A percentile compares a stretch with the other conserved stretches of the same genome.
phyloP scores from a whole-genome alignment of 139 green algal genomes.

The Chlorella sp. region DNA sequence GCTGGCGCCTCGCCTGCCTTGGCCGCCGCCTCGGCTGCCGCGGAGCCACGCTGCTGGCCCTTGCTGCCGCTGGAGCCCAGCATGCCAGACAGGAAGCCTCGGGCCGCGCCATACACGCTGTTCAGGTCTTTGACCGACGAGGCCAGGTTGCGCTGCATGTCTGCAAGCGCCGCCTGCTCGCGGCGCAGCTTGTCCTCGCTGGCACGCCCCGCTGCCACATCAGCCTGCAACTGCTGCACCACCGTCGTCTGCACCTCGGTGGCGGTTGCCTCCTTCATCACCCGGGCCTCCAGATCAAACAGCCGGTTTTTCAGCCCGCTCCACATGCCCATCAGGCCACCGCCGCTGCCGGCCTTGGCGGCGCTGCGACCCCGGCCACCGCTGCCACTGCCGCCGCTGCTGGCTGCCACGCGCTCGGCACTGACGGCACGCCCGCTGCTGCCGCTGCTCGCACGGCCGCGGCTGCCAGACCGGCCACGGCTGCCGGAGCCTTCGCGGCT shows the following conservation, averaged over 20 bases:
- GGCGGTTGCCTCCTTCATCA: constrained; percentile 58
- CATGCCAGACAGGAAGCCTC: constrained; percentile 9
- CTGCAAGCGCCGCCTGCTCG: constrained; percentile 32
- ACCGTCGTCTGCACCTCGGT: constrained; percentile 51
- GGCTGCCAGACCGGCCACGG: neutral
- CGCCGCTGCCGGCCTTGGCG: neutral
- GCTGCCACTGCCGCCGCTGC: constrained; percentile 17
- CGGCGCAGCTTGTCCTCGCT: constrained; percentile 3
- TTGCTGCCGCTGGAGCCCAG: neutral
- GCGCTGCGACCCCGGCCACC: neutral
- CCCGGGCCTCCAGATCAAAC: constrained; percentile 81
- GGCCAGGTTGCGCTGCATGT: constrained; percentile 30
- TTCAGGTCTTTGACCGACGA: constrained; percentile 31
- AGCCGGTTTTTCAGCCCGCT: constrained; percentile 32
- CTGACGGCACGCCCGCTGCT: no score
- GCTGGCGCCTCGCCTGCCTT: neutral
- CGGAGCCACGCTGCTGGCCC: neutral
- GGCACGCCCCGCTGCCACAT: constrained; percentile 39
- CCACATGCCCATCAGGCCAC: constrained; percentile 22
- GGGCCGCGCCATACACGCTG: constrained; percentile 18
- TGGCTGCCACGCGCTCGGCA: neutral
- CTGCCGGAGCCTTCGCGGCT: neutral
- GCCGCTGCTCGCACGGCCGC: no score
- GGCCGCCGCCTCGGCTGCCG: neutral
- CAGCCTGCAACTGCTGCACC: constrained; percentile 45